A percentile compares a stretch with the other conserved stretches of the same genome.
Evolutionary conservation across 495 filamentous ascomycete species (phyloP).

Genomic region (Astrocystis sublimbata): DNA sequence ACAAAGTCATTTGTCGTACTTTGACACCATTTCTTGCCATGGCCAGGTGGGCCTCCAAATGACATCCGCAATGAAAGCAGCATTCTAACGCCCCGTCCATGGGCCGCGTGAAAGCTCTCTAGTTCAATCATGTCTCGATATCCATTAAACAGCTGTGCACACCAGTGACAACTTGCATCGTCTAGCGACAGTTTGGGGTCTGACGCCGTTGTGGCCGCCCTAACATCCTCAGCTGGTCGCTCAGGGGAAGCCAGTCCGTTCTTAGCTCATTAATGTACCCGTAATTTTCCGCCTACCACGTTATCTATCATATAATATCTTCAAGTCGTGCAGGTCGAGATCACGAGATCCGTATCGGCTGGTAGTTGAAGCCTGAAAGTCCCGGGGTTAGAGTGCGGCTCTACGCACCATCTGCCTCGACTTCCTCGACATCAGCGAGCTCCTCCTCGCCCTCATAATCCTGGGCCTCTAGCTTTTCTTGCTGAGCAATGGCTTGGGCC

Average conservation of each 20-base stretch:
- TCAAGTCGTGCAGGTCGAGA: slow-evolving; percentile 17
- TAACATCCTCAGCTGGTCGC: background rate
- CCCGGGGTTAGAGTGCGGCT: slow-evolving; percentile 22
- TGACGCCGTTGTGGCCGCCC: background rate
- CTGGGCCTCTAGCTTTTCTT: slow-evolving; percentile 71
- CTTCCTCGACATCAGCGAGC: slow-evolving; percentile 48
- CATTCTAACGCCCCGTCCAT: slow-evolving; percentile 28
- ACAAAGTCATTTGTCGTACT: slow-evolving; percentile 12
- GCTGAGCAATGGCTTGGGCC: slow-evolving; percentile 89
- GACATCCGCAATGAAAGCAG: slow-evolving; percentile 17
- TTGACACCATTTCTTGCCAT: slow-evolving; percentile 4
- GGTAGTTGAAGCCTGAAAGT: slow-evolving; percentile 19
- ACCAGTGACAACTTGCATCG: slow-evolving; percentile 16
- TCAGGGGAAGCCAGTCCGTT: slow-evolving; percentile 8
- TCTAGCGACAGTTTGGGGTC: background rate
- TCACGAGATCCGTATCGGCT: slow-evolving; percentile 20
- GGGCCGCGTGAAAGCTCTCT: slow-evolving; percentile 29
- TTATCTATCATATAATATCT: slow-evolving; percentile 22
- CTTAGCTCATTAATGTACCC: slow-evolving; percentile 18
- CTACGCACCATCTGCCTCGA: slow-evolving; percentile 31
- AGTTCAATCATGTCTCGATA: slow-evolving; percentile 39
- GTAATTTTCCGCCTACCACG: slow-evolving; percentile 6
- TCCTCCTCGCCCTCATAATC: slow-evolving; percentile 46
- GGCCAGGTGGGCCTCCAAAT: slow-evolving; percentile 17
- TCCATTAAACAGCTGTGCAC: slow-evolving; percentile 31